Evolutionary conservation across 257 asterid species (phyloP).

Genomic region (Solanum corneliomulleri): DNA sequence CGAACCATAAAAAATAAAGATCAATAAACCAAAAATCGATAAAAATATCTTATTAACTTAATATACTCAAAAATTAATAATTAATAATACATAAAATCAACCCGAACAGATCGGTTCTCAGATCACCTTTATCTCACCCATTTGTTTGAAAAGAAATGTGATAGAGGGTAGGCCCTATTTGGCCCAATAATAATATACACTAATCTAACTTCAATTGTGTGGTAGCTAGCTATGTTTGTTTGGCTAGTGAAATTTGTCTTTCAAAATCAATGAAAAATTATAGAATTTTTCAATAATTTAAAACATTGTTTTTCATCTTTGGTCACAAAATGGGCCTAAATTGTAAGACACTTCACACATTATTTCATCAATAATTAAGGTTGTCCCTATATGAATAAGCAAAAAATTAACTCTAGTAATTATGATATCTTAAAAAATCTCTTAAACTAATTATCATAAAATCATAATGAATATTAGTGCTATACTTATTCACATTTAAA

Average conservation of each 20-base stretch:
- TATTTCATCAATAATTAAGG: not conserved
- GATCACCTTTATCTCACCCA: not conserved
- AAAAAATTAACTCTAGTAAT: not conserved
- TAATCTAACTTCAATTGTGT: not conserved
- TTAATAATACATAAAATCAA: no score
- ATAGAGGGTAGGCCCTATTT: not conserved
- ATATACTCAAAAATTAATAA: no score
- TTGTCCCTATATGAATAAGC: not conserved
- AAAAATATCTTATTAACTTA: no score
- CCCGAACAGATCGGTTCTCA: no score
- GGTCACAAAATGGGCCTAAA: not conserved
- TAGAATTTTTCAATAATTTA: not conserved
- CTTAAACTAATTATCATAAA: not conserved
- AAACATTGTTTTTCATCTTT: not conserved
- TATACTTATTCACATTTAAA: no score
- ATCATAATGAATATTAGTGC: not conserved
- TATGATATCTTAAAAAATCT: not conserved
- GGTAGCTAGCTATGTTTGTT: not conserved
- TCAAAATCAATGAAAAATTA: not conserved
- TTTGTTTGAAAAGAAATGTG: not conserved
- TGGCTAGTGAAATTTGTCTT: not conserved
- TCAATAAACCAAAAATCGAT: no score
- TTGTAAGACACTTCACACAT: not conserved
- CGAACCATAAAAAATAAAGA: no score
- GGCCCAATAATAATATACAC: not conserved